Conservation (phyloP, 2,329 filamentous ascomycete species). For the Bipolaris gigantea region DNA sequence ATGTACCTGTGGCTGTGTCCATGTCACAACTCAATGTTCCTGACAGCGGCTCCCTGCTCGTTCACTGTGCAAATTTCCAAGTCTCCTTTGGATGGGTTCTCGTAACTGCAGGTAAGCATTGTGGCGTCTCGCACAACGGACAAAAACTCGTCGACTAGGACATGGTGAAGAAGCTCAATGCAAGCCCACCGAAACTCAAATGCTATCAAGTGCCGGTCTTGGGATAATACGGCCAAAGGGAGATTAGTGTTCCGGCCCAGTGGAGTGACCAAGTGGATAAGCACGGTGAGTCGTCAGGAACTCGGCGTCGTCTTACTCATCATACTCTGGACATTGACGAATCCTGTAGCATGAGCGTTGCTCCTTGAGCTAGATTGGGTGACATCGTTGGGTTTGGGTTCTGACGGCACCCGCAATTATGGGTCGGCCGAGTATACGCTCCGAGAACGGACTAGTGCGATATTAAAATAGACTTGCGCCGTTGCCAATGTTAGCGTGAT, state of each 20-base stretch:
- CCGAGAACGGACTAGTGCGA: slow-evolving; percentile 6
- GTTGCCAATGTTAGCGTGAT: slow-evolving; percentile 18
- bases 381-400: slow-evolving; percentile 1
- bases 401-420: slow-evolving; percentile 3
- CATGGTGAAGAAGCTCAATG: slow-evolving; percentile 7
- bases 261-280: background rate
- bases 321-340: background rate
- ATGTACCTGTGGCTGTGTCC: background rate
- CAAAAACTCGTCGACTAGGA: slow-evolving; percentile 14
- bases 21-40: background rate
- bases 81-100: slow-evolving; percentile 13
- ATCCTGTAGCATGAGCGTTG: background rate
- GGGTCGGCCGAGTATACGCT: background rate
- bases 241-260: background rate
- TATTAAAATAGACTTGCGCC: slow-evolving; percentile 17
- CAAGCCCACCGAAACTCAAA: slow-evolving; percentile 5
- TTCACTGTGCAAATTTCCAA: slow-evolving; percentile 22
- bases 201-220: slow-evolving; percentile 21
- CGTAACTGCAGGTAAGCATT: slow-evolving; percentile 31
- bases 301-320: slow-evolving; percentile 4
- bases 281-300: slow-evolving; percentile 15
- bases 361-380: background rate
- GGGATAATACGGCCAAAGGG: slow-evolving; percentile 3
- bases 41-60: slow-evolving; percentile 18
- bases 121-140: slow-evolving; percentile 16